These are phyloP conservation scores for Moesziomyces aphidis DNA, from an alignment of 1,284 basidiomycete genomes.

Conservation along the genomic window DNA sequence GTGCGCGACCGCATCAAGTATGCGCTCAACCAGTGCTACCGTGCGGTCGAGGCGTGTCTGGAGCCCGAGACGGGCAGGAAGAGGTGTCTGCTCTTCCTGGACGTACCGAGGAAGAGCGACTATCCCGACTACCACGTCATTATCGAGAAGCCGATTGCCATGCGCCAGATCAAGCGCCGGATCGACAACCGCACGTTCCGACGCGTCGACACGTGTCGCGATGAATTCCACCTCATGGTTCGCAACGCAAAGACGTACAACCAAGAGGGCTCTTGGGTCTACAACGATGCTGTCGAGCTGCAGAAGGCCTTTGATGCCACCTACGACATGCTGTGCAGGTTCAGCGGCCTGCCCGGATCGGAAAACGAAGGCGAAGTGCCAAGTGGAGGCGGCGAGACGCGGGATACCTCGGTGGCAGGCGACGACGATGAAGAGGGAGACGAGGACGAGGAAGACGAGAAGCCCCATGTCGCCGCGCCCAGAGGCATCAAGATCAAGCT, in stretches of 20 bases:
- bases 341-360: constrained; percentile 51
- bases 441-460: constrained; percentile 38
- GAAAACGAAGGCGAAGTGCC: constrained; percentile 44
- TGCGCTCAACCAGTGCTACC: constrained; percentile 82
- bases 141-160: constrained; percentile 81
- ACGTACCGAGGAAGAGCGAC: constrained; percentile 72
- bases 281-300: constrained; percentile 78
- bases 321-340: constrained; percentile 53
- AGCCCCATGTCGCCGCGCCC: constrained; percentile 19
- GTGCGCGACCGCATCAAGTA: constrained; percentile 78
- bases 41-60: constrained; percentile 80
- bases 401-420: constrained; percentile 11
- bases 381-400: constrained; percentile 7
- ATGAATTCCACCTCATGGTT: constrained; percentile 90
- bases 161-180: constrained; percentile 87
- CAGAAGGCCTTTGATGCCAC: constrained; percentile 61
- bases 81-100: constrained; percentile 66
- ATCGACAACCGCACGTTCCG: constrained; percentile 81
- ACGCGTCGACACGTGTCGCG: constrained; percentile 78
- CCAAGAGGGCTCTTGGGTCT: constrained; percentile 84
- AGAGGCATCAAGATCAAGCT: constrained; percentile 51
- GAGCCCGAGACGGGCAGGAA: constrained; percentile 73
- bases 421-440: constrained; percentile 20
- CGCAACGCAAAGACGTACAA: constrained; percentile 79
- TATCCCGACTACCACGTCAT: constrained; percentile 84